Conservation (phyloP, 164 flowering plant species). For the Vitis cinerea region DNA sequence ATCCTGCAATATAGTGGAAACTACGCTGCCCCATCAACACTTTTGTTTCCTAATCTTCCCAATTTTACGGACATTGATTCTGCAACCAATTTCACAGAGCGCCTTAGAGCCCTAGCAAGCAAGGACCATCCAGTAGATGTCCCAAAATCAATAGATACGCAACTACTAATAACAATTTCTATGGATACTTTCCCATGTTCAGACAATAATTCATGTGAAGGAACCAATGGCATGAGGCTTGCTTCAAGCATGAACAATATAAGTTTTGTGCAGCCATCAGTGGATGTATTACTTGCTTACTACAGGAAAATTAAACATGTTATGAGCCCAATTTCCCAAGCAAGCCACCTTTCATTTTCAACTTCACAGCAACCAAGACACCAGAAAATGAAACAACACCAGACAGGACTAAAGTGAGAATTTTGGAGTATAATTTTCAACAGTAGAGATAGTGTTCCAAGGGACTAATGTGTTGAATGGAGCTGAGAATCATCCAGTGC, state of each 20-base stretch:
- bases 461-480: conserved; percentile 9
- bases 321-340: conserved; percentile 10
- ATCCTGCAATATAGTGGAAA: conserved; percentile 4
- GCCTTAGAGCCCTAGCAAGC: not conserved
- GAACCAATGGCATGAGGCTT: conserved; percentile 2
- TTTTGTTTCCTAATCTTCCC: conserved; percentile 18
- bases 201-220: not conserved
- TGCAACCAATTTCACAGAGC: conserved; percentile 3
- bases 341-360: no score
- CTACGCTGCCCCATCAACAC: not conserved
- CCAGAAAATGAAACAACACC: not conserved
- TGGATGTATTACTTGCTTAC: conserved; percentile 9
- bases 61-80: conserved; percentile 14
- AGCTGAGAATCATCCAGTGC: conserved; percentile 22
- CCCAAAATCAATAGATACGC: not conserved
- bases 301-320: conserved; percentile 1
- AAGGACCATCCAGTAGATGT: conserved; percentile 13
- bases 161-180: conserved; percentile 15
- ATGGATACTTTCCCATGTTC: no score
- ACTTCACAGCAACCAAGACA: no score
- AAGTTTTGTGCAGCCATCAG: not conserved
- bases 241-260: conserved; percentile 13
- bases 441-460: conserved; percentile 24
- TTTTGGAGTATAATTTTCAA: conserved; percentile 9
- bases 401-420: conserved; percentile 1